Base-by-base conservation (phyloP, 768 basidiomycete genomes). In the Nevesoporus exiguus region DNA sequence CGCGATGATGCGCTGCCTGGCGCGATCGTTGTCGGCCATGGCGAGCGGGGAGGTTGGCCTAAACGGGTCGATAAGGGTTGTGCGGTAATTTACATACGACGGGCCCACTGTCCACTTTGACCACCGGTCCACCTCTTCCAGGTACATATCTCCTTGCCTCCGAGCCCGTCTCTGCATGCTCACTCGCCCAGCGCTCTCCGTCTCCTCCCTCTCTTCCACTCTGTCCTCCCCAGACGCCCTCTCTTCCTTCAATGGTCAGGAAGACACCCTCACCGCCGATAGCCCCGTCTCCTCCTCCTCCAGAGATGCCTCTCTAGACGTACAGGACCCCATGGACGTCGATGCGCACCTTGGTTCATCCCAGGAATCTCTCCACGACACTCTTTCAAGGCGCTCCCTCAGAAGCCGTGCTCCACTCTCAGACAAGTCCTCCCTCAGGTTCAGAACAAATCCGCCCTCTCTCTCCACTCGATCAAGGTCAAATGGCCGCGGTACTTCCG, bases 1-100 rank as follows among this genome's bases (percentile, higher is more conserved):
- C 1, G 80, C 72, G 61, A 93, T 84, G 63, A 97, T 95, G 59
- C 81, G 78, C 65, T 85, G 80, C 52, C 79, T 78, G 54, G 83
- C 76, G 57, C 83, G 80, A 36, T 77, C 77, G 53, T 55, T 57
- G 63, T 79, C 77, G 39, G 72, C 50, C 74, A 77, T 76, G 59
- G 50, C 14, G 14, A 33, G 24, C 14, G 30, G 33, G 7, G 21
- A 15, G 21, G 11, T 10, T 27, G 14, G 24, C 49, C 51, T 47
- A 64, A 61, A 60, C 25, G 33, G 57, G 51, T 24, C 29, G 34
- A 45, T 45, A 43, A 36, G 42, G 33, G 30, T 14, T 40, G n/a
- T 6, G 24, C 11, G 19, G 2, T 3, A 31, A 19, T 36, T 44
- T 51, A 51, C 50, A 51, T 51, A 51, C 50, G 25, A 39, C 29